These are phyloP conservation scores for Geranomyces variabilis DNA, from an alignment of 192 early-diverging fungal genomes.

Conservation along the genomic window DNA sequence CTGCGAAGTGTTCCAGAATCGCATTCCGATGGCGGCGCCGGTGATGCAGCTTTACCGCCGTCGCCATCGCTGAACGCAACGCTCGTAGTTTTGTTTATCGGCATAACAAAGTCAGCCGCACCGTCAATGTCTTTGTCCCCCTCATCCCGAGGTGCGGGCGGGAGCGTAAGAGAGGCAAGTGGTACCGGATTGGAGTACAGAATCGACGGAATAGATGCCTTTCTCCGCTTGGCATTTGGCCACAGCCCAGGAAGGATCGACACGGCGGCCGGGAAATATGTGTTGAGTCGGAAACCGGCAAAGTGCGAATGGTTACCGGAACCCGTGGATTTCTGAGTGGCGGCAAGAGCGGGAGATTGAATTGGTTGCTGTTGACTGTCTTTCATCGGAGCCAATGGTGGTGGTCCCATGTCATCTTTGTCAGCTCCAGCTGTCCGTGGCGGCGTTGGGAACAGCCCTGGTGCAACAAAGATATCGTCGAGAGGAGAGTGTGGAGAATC, in stretches of 20 bases:
- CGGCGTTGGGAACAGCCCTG: background rate
- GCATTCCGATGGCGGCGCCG: background rate
- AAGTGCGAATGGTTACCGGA: background rate
- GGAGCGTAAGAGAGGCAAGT: conserved; percentile 1
- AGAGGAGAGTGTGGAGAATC: background rate
- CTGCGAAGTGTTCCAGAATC: too few relatives aligned
- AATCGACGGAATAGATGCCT: background rate
- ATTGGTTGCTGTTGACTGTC: too few relatives aligned
- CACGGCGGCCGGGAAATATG: background rate
- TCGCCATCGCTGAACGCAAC: background rate
- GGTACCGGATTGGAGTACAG: background rate
- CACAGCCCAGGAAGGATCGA: background rate
- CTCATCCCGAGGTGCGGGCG: background rate
- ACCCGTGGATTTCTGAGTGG: too few relatives aligned
- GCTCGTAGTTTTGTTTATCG: conserved; percentile 4
- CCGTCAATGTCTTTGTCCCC: conserved; percentile 3
- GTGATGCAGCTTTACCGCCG: background rate
- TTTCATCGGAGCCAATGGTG: too few relatives aligned
- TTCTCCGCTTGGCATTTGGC: background rate
- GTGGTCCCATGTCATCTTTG: too few relatives aligned
- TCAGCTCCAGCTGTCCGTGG: background rate
- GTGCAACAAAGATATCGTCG: conserved; percentile 6
- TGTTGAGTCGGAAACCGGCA: conserved; percentile 4
- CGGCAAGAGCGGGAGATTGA: too few relatives aligned
- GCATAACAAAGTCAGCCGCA: conserved; percentile 8